Evolutionary conservation across 495 filamentous ascomycete genomes (phyloP).

Genomic region (Penicillium arizonense): DNA sequence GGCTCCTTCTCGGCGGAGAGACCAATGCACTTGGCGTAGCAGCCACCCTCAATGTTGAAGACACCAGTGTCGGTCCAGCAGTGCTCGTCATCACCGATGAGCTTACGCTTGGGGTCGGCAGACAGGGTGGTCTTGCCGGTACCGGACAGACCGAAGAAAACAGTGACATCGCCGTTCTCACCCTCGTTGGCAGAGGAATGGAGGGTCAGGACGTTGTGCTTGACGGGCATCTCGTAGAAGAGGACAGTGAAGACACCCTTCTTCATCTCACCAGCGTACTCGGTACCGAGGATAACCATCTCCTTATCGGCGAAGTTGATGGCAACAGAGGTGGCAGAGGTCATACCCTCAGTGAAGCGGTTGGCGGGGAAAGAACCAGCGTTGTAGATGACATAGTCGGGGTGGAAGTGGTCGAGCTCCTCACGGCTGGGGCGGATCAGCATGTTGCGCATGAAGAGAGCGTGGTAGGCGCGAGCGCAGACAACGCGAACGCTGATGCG

Average conservation of each 20-base stretch:
- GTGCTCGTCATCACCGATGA: constrained; percentile 99
- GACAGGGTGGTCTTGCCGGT: constrained; percentile 99
- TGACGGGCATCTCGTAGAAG: constrained; percentile 99
- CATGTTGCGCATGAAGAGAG: constrained; percentile 99
- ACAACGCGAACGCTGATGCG: constrained; percentile 96
- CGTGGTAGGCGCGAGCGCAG: constrained; percentile 98
- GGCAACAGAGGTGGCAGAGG: constrained; percentile 83
- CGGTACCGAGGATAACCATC: constrained; percentile 98
- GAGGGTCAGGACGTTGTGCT: constrained; percentile 97
- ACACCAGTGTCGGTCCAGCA: constrained; percentile 96
- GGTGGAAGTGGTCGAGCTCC: constrained; percentile 95
- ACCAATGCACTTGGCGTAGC: constrained; percentile 98
- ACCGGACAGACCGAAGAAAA: constrained; percentile 98
- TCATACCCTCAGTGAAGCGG: constrained; percentile 97
- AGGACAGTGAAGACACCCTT: constrained; percentile 99
- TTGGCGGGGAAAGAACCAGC: constrained; percentile 98
- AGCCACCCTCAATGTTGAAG: constrained; percentile 99
- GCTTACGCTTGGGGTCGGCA: constrained; percentile 89
- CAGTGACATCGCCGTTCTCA: constrained; percentile 84
- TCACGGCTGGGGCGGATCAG: constrained; percentile 88
- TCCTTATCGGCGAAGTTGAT: constrained; percentile 90
- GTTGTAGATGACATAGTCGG: constrained; percentile 99
- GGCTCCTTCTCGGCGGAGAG: constrained; percentile 98
- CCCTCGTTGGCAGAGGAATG: constrained; percentile 95
- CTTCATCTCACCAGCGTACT: constrained; percentile 99